phyloP scores from a whole-genome alignment of 495 filamentous ascomycete species.

The Neurospora sublineolata region DNA sequence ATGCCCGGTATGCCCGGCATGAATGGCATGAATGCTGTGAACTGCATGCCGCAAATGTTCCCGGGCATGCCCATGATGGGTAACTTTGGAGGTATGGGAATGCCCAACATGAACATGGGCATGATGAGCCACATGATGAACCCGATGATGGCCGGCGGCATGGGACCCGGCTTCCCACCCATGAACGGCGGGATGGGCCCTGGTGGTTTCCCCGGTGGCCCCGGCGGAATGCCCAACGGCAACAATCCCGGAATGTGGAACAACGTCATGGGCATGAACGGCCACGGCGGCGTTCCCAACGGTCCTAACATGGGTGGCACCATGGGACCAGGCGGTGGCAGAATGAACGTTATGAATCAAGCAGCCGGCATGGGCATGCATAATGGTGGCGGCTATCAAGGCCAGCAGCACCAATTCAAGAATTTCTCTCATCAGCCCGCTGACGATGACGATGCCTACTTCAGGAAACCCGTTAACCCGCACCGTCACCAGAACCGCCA shows the following conservation, averaged over 20 bases:
- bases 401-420: constrained; percentile 16
- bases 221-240: constrained; percentile 1
- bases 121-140: constrained; percentile 34
- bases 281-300: constrained; percentile 36
- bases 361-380: constrained; percentile 38
- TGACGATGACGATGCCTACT: constrained; percentile 86
- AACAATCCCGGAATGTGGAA: constrained; percentile 10
- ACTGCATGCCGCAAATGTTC: constrained; percentile 17
- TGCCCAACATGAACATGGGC: constrained; percentile 22
- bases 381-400: constrained; percentile 19
- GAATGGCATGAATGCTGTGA: constrained; percentile 28
- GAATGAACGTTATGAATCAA: constrained; percentile 12
- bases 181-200: constrained; percentile 38
- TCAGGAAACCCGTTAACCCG: constrained; percentile 91
- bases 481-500: constrained; percentile 77
- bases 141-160: constrained; percentile 41
- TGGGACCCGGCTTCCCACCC: constrained; percentile 30
- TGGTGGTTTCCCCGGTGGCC: constrained; percentile 30
- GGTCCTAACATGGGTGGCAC: constrained; percentile 26
- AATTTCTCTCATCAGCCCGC: constrained; percentile 59
- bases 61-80: constrained; percentile 25
- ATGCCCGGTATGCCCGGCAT: constrained; percentile 26
- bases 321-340: background rate
- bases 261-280: constrained; percentile 37
- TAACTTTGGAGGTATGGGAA: constrained; percentile 10